Conservation (phyloP, 148 eudicot genomes). For the Simmondsia chinensis region DNA sequence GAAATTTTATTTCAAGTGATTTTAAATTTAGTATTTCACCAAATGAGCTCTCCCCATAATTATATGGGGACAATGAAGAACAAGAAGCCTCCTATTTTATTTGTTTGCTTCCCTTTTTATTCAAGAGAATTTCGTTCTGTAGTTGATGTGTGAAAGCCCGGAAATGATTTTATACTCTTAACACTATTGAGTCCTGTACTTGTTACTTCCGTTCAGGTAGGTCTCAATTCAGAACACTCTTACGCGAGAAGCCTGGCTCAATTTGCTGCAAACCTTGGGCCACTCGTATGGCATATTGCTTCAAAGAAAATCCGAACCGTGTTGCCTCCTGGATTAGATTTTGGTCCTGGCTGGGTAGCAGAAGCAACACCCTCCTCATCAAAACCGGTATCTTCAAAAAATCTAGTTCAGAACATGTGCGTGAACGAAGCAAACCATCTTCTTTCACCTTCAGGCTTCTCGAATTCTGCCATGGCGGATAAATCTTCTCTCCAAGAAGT, state of each 20-base stretch:
- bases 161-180: no score
- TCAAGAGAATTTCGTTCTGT: not conserved
- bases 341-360: slow-evolving; percentile 87
- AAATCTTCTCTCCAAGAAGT: slow-evolving; percentile 9
- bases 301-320: slow-evolving; percentile 41
- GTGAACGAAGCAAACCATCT: slow-evolving; percentile 12
- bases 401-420: slow-evolving; percentile 11
- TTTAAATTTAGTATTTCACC: no score
- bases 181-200: no score
- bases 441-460: slow-evolving; percentile 12
- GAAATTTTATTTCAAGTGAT: no score
- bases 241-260: slow-evolving; percentile 85
- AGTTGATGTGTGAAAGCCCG: not conserved
- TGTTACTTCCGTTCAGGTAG: slow-evolving; percentile 38
- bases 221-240: slow-evolving; percentile 41
- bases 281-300: slow-evolving; percentile 64
- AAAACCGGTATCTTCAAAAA: slow-evolving; percentile 17
- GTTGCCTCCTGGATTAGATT: slow-evolving; percentile 53
- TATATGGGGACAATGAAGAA: no score
- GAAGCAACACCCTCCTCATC: slow-evolving; percentile 30
- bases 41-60: no score
- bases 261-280: slow-evolving; percentile 75
- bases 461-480: slow-evolving; percentile 8
- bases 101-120: not conserved
- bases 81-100: not conserved